phyloP scores from a whole-genome alignment of 305 asterid species.

The Fraxinus xanthoxyloides region DNA sequence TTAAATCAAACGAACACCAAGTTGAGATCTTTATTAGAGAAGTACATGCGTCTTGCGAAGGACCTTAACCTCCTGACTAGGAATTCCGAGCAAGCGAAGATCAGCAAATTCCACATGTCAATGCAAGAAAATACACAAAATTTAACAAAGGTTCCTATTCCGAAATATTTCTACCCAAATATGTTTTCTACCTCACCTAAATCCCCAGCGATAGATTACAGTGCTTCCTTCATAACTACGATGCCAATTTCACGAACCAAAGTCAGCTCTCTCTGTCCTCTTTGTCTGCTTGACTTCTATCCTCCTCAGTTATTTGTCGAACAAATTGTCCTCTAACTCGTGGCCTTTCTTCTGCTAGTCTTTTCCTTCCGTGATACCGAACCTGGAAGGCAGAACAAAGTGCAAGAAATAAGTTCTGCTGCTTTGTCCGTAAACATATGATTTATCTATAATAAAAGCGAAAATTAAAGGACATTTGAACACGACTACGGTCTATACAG shows the following conservation, averaged over 20 bases:
- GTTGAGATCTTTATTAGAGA: too few species aligned
- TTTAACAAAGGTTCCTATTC: not conserved
- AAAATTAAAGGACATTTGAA: not conserved
- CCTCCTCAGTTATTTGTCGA: conserved; percentile 33
- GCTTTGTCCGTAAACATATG: not conserved
- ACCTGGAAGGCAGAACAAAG: conserved; percentile 29
- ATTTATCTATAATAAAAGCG: not conserved
- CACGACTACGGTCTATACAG: not conserved
- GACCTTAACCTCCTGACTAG: too few species aligned
- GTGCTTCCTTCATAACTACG: not conserved
- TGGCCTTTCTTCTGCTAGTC: conserved; percentile 50
- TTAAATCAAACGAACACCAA: too few species aligned
- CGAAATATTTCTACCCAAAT: not conserved
- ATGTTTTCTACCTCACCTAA: not conserved
- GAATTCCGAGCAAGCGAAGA: not conserved
- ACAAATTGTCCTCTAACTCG: conserved; percentile 55
- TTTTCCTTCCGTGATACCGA: conserved; percentile 50
- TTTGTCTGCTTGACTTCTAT: conserved; percentile 18
- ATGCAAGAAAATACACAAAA: not conserved
- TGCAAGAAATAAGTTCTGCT: not conserved
- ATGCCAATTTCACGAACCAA: not conserved
- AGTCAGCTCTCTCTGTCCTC: conserved; percentile 27
- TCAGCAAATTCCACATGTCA: not conserved
- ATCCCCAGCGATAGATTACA: not conserved
- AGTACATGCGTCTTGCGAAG: too few species aligned